A percentile compares a stretch with the other conserved stretches of the same genome.
These are phyloP conservation scores for Holtermanniella nyarrowii DNA, from an alignment of 768 basidiomycete genomes.

Conservation along the genomic window DNA sequence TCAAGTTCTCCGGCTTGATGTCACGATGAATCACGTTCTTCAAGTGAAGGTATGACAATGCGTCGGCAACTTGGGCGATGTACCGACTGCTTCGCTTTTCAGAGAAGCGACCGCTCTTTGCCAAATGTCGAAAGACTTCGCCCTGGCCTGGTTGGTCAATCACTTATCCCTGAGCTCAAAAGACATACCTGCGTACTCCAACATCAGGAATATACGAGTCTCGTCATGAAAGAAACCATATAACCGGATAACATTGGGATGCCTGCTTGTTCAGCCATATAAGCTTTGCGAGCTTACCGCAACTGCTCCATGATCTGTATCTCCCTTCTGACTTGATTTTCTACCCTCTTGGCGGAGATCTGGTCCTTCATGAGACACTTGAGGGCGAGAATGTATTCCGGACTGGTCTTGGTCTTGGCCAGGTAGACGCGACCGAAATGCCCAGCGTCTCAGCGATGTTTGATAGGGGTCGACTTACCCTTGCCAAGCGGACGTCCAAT, in stretches of 20 bases:
- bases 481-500: constrained; percentile 32
- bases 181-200: constrained; percentile 85
- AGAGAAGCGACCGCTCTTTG: constrained; percentile 71
- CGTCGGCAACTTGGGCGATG: constrained; percentile 95
- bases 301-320: constrained; percentile 50
- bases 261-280: constrained; percentile 47
- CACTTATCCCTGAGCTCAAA: background rate
- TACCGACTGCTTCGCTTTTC: constrained; percentile 78
- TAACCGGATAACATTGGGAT: constrained; percentile 83
- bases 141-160: constrained; percentile 44
- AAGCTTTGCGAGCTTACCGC: constrained; percentile 7
- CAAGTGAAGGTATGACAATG: constrained; percentile 74
- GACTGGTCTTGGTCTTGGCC: constrained; percentile 76
- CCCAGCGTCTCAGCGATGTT: constrained; percentile 88
- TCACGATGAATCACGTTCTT: constrained; percentile 98
- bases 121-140: constrained; percentile 89
- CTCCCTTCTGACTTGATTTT: constrained; percentile 92
- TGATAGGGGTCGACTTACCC: constrained; percentile 56
- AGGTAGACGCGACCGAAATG: constrained; percentile 99
- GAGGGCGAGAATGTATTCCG: constrained; percentile 86
- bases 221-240: constrained; percentile 98
- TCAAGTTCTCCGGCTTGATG: constrained; percentile 95
- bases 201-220: constrained; percentile 93
- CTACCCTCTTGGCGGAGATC: constrained; percentile 74
- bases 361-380: constrained; percentile 96